phyloP scores from a whole-genome alignment of 352 stramenopile species.

The Phytophthora cactorum region DNA sequence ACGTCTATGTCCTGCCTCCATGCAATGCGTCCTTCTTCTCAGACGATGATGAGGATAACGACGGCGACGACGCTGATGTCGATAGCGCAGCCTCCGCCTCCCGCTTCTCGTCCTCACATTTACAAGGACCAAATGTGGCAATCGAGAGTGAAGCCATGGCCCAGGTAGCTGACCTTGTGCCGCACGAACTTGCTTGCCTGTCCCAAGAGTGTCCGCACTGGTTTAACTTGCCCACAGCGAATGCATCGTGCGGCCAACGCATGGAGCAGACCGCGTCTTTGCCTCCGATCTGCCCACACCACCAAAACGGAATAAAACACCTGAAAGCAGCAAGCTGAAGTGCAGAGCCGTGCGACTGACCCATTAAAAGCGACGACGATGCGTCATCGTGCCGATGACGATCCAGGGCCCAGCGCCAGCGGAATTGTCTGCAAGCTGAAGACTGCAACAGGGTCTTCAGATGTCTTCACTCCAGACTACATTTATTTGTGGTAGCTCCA shows the following conservation, averaged over 20 bases:
- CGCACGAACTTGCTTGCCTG: neutral
- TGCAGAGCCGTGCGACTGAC: slow-evolving; percentile 24
- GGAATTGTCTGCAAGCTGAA: neutral
- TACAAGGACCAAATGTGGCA: too few relatives aligned
- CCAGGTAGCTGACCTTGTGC: neutral
- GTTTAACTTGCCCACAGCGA: slow-evolving; percentile 19
- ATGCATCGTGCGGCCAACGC: neutral
- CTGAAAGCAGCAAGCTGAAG: slow-evolving; percentile 13
- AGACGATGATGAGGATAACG: neutral
- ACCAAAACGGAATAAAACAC: slow-evolving; percentile 30
- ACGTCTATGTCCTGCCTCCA: neutral
- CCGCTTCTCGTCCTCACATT: too few relatives aligned
- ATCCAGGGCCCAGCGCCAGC: neutral
- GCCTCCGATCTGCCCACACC: slow-evolving; percentile 14
- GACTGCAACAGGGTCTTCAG: too few relatives aligned
- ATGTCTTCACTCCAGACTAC: too few relatives aligned
- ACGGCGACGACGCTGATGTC: neutral
- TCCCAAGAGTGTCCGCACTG: neutral
- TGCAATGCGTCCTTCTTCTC: too few relatives aligned
- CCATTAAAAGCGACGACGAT: slow-evolving; percentile 13
- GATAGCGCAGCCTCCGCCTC: neutral
- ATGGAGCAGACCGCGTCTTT: slow-evolving; percentile 16
- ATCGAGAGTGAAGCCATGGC: neutral
- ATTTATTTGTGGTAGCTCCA: neutral
- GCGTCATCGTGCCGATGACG: slow-evolving; percentile 11